Evolutionary conservation across 768 basidiomycete species (phyloP).

Genomic region (Lentinula sp.): DNA sequence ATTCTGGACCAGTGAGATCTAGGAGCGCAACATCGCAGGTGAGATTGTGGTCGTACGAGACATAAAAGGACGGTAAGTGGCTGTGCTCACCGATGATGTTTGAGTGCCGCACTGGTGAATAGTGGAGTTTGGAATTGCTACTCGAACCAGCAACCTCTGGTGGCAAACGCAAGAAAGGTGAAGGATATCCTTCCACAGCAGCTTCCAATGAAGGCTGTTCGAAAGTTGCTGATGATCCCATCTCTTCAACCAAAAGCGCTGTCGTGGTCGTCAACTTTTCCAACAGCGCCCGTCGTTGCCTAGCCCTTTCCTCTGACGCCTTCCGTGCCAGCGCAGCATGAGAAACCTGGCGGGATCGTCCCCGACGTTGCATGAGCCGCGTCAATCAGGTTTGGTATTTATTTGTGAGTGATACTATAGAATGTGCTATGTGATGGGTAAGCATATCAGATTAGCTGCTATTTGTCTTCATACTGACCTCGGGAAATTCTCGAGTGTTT

Average conservation of each 20-base stretch:
- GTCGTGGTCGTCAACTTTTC: neutral
- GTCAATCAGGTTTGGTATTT: neutral
- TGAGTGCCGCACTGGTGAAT: neutral
- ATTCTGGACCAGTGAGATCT: constrained; percentile 1
- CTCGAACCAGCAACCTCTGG: neutral
- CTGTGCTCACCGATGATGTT: constrained; percentile 6
- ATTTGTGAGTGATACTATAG: neutral
- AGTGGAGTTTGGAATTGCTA: neutral
- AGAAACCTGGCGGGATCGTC: constrained; percentile 29
- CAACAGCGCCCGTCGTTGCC: neutral
- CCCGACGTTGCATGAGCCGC: constrained; percentile 13
- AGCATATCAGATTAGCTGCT: neutral
- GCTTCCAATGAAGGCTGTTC: neutral
- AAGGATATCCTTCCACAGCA: neutral
- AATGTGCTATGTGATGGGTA: neutral
- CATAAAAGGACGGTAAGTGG: neutral
- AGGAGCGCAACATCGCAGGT: neutral
- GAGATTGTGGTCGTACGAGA: neutral
- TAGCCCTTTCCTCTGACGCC: constrained; percentile 33
- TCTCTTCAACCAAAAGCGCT: neutral
- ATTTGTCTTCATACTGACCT: neutral
- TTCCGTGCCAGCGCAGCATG: constrained; percentile 35
- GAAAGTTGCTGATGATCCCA: neutral
- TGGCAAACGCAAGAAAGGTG: neutral
- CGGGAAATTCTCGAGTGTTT: neutral